Conservation (phyloP, 306 rosid genomes). For the Pyrus bretschneideri region DNA sequence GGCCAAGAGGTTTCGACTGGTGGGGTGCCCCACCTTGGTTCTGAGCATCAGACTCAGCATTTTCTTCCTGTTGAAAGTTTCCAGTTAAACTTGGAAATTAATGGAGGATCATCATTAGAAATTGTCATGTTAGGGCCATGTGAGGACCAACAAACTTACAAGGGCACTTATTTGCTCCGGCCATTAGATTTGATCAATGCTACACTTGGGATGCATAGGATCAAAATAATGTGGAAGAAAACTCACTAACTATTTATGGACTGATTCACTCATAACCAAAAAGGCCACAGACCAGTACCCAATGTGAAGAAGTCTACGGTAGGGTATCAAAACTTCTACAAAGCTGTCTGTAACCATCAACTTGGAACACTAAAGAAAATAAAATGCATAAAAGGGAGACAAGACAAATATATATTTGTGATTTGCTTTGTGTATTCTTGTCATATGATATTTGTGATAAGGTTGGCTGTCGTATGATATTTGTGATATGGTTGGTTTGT, state of each 20-base stretch:
- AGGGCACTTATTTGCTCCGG: not conserved
- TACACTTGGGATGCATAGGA: not conserved
- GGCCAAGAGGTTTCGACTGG: constrained; percentile 46
- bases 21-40: constrained; percentile 34
- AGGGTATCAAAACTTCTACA: not conserved
- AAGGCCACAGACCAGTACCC: not conserved
- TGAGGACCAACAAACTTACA: not conserved
- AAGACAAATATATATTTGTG: not conserved
- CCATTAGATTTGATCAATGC: not conserved
- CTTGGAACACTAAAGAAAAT: not conserved
- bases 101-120: constrained; percentile 7
- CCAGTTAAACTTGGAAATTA: not conserved
- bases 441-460: no score
- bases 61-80: constrained; percentile 54
- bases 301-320: not conserved
- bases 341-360: not conserved
- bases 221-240: not conserved
- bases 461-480: not conserved
- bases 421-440: not conserved
- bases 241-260: not conserved
- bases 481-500: not conserved
- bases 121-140: not conserved
- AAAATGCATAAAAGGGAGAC: not conserved
- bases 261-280: not conserved
- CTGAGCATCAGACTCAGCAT: constrained; percentile 41